Evolutionary conservation across 495 filamentous ascomycete species (phyloP), one percentile per base, ranked within the genome.

Genomic region (Penicillium paxilli): DNA sequence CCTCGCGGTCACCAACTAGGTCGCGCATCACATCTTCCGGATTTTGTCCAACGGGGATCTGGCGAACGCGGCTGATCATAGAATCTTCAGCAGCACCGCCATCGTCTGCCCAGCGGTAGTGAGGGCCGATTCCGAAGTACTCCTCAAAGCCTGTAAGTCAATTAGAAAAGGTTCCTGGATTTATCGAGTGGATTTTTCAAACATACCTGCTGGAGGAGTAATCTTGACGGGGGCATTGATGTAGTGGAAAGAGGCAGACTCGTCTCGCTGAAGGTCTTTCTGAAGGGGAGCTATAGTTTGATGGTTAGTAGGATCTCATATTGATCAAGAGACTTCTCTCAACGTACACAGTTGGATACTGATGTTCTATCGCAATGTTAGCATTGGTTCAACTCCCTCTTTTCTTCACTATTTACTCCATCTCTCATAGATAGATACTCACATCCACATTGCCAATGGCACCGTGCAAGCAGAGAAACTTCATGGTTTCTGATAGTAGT

Each of bases 11-110:
- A 5, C 60, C 54, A 9, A 61, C 55, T 2, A 68, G 47, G 47
- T 77, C 64, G 26, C 80, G 67, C 64, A 83, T 71, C 14, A 76
- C 74, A 47, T 79, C 79, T 54, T 83, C 80, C 5, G 78, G 69
- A 44, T 61, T 75, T 24, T 74, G 58, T 11, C 74, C 73, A 17
- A 71, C 67, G 4, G 78, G 78, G 37, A 81, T 71, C 37, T 80
- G 71, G 25, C 77, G 70, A n/a, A 82, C 71, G 1, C 77, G 69
- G 14, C 74, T 69, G 23, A 83, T 67, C 45, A 76, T 68, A 20
- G 77, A 79, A 47, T 75, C 74, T 21, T 72, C 68, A 38, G 77
- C 70, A 25, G 66, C 70, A 24, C 69, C 66, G 19, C 65, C 63
- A 40, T 75, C 71, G 54, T 80, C 75, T 21, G 81, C 53, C 65